Conservation (phyloP, 2,329 filamentous ascomycete species). For the Ophiostoma piceae region DNA sequence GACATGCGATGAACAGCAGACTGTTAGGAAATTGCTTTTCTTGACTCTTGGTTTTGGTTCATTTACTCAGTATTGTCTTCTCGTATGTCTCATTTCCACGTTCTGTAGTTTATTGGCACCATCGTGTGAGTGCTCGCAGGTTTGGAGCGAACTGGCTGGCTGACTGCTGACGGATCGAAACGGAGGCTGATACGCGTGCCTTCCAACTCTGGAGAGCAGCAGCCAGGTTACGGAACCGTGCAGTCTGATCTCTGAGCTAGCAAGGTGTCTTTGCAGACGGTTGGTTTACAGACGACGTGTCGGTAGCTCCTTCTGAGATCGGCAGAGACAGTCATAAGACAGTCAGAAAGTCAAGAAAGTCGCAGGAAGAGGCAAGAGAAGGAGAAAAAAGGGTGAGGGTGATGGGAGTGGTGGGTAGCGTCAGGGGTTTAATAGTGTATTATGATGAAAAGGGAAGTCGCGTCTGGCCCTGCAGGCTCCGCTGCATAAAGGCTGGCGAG, state of each 20-base stretch:
- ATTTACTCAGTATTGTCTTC: neutral
- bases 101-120: neutral
- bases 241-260: neutral
- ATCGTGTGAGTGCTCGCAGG: too few relatives aligned
- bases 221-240: neutral
- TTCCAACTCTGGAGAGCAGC: neutral
- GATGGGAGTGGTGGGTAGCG: conserved; percentile 3
- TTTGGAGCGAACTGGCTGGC: neutral
- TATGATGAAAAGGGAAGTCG: conserved; percentile 17
- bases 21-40: neutral
- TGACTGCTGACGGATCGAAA: too few relatives aligned
- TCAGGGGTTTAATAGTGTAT: conserved; percentile 19
- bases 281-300: neutral
- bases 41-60: neutral
- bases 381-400: conserved; percentile 8
- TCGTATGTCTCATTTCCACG: conserved; percentile 11
- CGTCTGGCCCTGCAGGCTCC: conserved; percentile 18
- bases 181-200: too few relatives aligned
- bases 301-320: neutral
- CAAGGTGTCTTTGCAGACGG: too few relatives aligned
- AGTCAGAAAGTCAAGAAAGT: neutral
- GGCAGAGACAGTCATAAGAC: neutral
- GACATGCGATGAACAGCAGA: neutral
- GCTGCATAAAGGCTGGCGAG: conserved; percentile 23
- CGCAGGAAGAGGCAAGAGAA: neutral